phyloP scores from a whole-genome alignment of 495 filamentous ascomycete species.

The Penicillium argentinense region DNA sequence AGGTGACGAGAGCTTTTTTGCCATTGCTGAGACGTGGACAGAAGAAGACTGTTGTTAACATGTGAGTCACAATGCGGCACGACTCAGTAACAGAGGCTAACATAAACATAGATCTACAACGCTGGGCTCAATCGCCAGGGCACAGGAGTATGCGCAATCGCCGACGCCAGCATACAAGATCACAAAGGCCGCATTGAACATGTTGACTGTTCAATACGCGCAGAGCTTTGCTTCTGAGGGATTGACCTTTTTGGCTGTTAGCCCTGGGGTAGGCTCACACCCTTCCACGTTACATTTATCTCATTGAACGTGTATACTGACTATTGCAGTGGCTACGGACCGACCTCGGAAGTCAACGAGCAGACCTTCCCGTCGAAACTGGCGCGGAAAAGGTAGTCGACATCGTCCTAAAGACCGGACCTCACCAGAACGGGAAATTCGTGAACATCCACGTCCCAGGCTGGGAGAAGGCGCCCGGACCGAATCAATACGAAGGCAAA shows the following conservation, averaged over 20 bases:
- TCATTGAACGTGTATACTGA: no score
- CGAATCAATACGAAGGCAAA: slow-evolving; percentile 38
- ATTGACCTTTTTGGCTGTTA: slow-evolving; percentile 45
- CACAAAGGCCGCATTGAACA: slow-evolving; percentile 51
- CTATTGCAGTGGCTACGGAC: slow-evolving; percentile 50
- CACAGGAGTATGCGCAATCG: slow-evolving; percentile 13
- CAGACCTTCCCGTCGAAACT: slow-evolving; percentile 43
- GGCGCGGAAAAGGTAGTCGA: slow-evolving; percentile 46
- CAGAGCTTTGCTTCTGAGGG: slow-evolving; percentile 37
- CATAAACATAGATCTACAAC: slow-evolving; percentile 26
- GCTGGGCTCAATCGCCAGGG: slow-evolving; percentile 41
- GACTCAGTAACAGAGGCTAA: background rate
- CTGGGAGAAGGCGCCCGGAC: slow-evolving; percentile 36
- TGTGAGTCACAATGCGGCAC: slow-evolving; percentile 27
- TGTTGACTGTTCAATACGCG: slow-evolving; percentile 50
- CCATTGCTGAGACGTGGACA: slow-evolving; percentile 45
- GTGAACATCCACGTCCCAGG: slow-evolving; percentile 45
- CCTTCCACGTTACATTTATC: no score
- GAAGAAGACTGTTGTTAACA: slow-evolving; percentile 48
- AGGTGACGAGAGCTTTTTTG: slow-evolving; percentile 43
- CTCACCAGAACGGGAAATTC: slow-evolving; percentile 45
- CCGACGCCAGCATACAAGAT: slow-evolving; percentile 50
- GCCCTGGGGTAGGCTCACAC: slow-evolving; percentile 50
- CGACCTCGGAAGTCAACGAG: slow-evolving; percentile 41
- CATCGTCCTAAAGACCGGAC: slow-evolving; percentile 38